Base-by-base conservation (phyloP, 2,329 filamentous ascomycete species). In the Ilyonectria sp. region DNA sequence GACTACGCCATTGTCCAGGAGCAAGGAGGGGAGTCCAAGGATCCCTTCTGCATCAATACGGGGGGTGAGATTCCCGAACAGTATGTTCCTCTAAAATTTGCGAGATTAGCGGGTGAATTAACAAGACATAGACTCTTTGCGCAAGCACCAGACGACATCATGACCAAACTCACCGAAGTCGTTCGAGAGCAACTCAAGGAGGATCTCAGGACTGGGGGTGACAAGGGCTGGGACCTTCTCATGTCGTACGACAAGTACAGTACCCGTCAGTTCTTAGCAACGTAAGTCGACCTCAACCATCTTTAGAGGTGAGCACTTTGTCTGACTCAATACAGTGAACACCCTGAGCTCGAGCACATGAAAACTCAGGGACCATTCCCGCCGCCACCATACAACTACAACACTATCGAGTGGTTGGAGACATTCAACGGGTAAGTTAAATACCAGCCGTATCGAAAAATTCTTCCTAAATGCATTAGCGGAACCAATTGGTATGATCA, bases 201-300 rank as follows among this genome's bases (percentile, higher is more conserved):
- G 23, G 23, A 23, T 23, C 23, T 23, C 23, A 23, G 23, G 23
- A 23, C 23, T 23, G 23, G 23, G 23, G 23, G 23, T 23, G 23
- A 23, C 23, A 23, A 23, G 9, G 65, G 65, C 10, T 68, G 63
- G 65, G 37, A 62, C 15, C n/a, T 57, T 21, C 4, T 69, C 5
- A 54, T 65, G 60, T 8, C 50, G 10, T 63, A 65, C 3, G 67
- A 68, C 21, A 49, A 49, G 7, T 68, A 58, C 10, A 68, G 67
- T 6, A 68, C 67, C 4, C 55, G 65, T 6, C 60, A 64, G 15
- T 65, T 57, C 23, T 19, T 64, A 13, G 52, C 46, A 5, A 61
- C 56, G 52, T 62, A 3, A 58, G 62, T 26, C 26, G 26, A 26
- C 26, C 26, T 26, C 5, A 26, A 6, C 6, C 1, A 26, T 26